These are phyloP conservation scores for Handroanthus guayacan DNA, from an alignment of 257 asterid species.

Conservation along the genomic window DNA sequence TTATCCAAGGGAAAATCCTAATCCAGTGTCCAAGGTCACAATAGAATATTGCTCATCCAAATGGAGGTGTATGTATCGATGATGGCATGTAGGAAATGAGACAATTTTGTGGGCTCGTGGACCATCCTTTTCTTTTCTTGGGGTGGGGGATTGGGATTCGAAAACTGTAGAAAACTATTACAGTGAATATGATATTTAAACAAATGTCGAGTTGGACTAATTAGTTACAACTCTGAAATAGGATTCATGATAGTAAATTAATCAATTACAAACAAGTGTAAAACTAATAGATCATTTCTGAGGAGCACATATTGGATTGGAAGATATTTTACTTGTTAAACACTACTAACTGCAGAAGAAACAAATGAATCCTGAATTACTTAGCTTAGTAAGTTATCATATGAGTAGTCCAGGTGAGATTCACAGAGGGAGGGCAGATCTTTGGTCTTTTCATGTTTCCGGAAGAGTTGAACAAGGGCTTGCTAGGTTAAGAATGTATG, in stretches of 20 bases:
- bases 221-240: background rate
- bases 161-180: background rate
- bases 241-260: background rate
- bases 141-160: background rate
- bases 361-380: background rate
- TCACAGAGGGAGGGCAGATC: no score
- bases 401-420: background rate
- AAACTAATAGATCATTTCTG: background rate
- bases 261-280: background rate
- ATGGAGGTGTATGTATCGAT: background rate
- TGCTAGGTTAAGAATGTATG: background rate
- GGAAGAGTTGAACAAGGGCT: no score
- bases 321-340: background rate
- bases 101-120: no score
- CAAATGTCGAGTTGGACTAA: background rate
- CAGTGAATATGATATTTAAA: background rate
- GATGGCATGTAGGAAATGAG: background rate
- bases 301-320: background rate
- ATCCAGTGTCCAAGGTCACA: constrained; percentile 20
- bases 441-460: no score
- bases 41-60: background rate
- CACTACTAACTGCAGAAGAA: constrained; percentile 5
- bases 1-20: constrained; percentile 7
- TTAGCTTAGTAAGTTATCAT: background rate
- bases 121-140: background rate